Percentiles rank a stretch among this genome's conserved stretches.
Conservation (phyloP, 2,329 filamentous ascomycete genomes). For the Pestalotiopsis sp. region DNA sequence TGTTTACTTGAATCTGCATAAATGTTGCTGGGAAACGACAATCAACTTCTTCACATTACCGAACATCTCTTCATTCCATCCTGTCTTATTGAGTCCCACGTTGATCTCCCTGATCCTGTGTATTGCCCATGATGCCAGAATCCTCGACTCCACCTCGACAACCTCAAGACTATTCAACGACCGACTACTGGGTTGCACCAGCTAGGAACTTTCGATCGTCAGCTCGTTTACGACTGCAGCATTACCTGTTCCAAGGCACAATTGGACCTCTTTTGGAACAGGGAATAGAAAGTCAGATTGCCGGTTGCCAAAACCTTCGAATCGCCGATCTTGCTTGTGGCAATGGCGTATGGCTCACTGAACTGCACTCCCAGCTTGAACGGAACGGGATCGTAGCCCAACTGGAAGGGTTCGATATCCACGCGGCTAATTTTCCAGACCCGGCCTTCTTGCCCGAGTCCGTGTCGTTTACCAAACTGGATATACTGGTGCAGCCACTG, state of each 20-base stretch:
- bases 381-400: conserved; percentile 11
- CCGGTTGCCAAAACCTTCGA: conserved; percentile 10
- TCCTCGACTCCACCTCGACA: conserved; percentile 36
- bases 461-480: conserved; percentile 18
- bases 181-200: conserved; percentile 15
- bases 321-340: conserved; percentile 27
- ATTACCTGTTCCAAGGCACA: conserved; percentile 19
- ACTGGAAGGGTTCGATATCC: conserved; percentile 25
- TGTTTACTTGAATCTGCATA: background rate
- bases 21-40: background rate
- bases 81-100: background rate
- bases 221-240: conserved; percentile 3
- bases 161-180: conserved; percentile 44
- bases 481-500: conserved; percentile 17
- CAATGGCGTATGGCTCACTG: conserved; percentile 24
- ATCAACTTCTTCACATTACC: background rate
- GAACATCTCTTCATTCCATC: background rate
- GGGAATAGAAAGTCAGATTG: conserved; percentile 8
- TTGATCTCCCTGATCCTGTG: conserved; percentile 37
- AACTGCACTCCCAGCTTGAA: conserved; percentile 19
- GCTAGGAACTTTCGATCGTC: conserved; percentile 14
- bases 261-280: conserved; percentile 20
- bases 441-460: conserved; percentile 16
- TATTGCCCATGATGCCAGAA: conserved; percentile 26
- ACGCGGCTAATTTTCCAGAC: conserved; percentile 21